These are phyloP conservation scores for Furcasterigmium furcatum DNA, from an alignment of 2,329 filamentous ascomycete genomes.

Conservation along the genomic window DNA sequence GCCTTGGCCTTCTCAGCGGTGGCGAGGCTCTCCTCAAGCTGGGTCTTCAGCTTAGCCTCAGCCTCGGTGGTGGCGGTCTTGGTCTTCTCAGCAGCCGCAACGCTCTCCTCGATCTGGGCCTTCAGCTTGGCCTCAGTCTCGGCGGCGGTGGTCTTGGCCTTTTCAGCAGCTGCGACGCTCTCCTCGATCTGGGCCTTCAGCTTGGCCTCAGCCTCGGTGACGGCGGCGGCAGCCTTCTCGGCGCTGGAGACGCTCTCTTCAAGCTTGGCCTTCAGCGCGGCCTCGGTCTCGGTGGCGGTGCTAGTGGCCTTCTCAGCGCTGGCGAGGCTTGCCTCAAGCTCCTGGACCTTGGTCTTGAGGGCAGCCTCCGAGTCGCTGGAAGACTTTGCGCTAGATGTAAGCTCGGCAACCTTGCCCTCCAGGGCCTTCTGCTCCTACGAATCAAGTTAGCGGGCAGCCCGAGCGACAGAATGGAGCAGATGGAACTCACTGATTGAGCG, in stretches of 20 bases:
- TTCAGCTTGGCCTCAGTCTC: conserved; percentile 20
- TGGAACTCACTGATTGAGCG: neutral
- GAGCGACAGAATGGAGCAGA: neutral
- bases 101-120: conserved; percentile 15
- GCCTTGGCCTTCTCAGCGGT: conserved; percentile 7
- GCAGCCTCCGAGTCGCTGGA: neutral
- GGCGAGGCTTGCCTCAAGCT: neutral
- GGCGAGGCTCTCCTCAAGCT: neutral
- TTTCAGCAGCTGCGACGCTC: neutral
- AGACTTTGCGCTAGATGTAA: neutral
- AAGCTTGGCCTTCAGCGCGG: conserved; percentile 10
- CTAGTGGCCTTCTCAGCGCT: conserved; percentile 2
- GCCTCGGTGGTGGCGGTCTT: neutral
- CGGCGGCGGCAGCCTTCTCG: neutral
- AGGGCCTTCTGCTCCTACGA: neutral
- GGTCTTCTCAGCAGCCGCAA: conserved; percentile 2
- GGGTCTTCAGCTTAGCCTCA: conserved; percentile 12
- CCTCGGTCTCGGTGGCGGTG: conserved; percentile 11
- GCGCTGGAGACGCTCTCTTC: neutral
- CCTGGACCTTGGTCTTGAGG: neutral
- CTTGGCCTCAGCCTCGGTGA: neutral
- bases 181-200: conserved; percentile 9
- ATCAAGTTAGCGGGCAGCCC: neutral
- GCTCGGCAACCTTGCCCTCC: neutral
- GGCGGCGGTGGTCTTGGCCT: conserved; percentile 10